phyloP scores from a whole-genome alignment of 1,139 yeast genomes.

The Trichomonascaceae sp. region DNA sequence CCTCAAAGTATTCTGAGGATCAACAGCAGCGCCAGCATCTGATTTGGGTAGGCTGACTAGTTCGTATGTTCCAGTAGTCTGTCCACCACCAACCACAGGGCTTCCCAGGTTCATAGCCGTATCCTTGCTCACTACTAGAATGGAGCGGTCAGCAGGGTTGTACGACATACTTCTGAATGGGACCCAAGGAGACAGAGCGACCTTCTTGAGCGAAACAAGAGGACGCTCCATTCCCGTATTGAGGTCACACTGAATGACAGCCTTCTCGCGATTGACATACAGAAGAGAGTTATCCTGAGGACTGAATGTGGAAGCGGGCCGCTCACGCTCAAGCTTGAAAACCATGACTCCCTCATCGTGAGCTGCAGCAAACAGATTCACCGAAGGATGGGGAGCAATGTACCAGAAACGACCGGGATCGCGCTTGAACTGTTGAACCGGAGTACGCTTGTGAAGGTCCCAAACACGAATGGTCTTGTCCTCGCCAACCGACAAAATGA shows the following conservation, averaged over 20 bases:
- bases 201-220: conserved; percentile 66
- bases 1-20: conserved; percentile 63
- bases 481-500: conserved; percentile 87
- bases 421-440: conserved; percentile 88
- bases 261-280: conserved; percentile 75
- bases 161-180: conserved; percentile 76
- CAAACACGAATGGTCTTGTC: conserved; percentile 96
- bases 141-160: conserved; percentile 84
- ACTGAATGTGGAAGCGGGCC: conserved; percentile 67
- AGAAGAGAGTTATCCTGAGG: conserved; percentile 59
- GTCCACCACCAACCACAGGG: too few relatives aligned
- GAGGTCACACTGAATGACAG: conserved; percentile 68
- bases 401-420: conserved; percentile 95
- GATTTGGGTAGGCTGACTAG: conserved; percentile 61
- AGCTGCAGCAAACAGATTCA: conserved; percentile 90
- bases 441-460: conserved; percentile 91
- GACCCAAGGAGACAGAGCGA: conserved; percentile 68
- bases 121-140: conserved; percentile 62
- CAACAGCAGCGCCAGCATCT: conserved; percentile 84
- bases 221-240: conserved; percentile 50
- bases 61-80: conserved; percentile 41
- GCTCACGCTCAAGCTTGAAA: conserved; percentile 91
- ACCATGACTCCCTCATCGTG: conserved; percentile 98
- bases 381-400: conserved; percentile 74
- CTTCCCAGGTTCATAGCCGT: conserved; percentile 30